Evolutionary conservation across 78 protist genomes (phyloP), one percentile per base, ranked within the genome.

Genomic region (Monocercomonoides exilis): DNA sequence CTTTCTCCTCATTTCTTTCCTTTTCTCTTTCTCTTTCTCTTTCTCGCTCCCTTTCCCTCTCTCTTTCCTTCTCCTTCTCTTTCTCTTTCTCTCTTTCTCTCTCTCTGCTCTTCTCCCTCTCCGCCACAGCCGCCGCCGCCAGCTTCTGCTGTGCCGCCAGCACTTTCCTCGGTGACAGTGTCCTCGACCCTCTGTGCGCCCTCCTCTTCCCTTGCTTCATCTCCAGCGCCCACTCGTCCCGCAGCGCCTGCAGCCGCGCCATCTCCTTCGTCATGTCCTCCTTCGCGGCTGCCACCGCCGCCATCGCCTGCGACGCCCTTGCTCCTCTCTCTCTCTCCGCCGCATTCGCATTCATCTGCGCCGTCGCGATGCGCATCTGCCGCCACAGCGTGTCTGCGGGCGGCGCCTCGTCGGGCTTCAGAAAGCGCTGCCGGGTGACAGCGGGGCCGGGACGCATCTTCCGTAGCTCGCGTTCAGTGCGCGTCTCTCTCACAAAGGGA

Each of bases 401-500:
- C 21, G 70, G 70, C 11, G 21, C 70, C 70, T 54, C 38, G 21
- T 54, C 70, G 21, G 70, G 70, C 11, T 54, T 11, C 38, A 54
- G 70, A 54, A 54, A 54, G 21, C 21, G 70, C 70, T 29, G 70
- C 11, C 21, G 70, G 21, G 21, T 21, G 38, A 54, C 21, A 11
- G 11, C 70, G 21, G 70, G 70, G 21, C 38, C 21, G 70, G 70
- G 70, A 21, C 70, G 70, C 11, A 54, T 11, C 70, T 54, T 54
- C 70, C 70, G 70, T 54, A 54, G 21, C 21, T 54, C 70, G 38
- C 70, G 11, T 54, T 79, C 82, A 4, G 21, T 79, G 42, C 43
- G 82, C 5, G 82, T 32, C 11, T 79, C 82, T 21, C 36, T 77
- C 42, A 94, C 80, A 82, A 94, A 95, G 33, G 94, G 93, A 38